These are phyloP conservation scores for Solanum piurae DNA, from an alignment of 257 asterid species.

Conservation along the genomic window DNA sequence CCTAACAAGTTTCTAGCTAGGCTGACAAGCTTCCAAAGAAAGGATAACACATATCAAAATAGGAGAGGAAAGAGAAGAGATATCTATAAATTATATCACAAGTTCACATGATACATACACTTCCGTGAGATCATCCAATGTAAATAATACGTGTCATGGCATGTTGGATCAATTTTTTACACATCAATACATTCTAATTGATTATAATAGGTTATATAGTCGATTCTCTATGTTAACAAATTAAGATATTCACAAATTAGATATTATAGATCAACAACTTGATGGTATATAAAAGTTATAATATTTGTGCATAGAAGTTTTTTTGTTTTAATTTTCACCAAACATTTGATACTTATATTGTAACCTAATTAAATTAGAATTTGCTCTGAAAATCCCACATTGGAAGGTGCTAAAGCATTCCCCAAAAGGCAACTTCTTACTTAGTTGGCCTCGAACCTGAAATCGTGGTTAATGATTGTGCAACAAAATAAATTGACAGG, in stretches of 20 bases:
- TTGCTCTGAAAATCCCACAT: fast-evolving
- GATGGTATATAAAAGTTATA: not conserved
- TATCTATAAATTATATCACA: not conserved
- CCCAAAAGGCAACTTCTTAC: not conserved
- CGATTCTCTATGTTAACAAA: not conserved
- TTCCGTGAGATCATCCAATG: not conserved
- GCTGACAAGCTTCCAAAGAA: not conserved
- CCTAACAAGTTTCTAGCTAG: not conserved
- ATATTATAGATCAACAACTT: not conserved
- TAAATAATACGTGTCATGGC: not conserved
- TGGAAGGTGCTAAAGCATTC: not conserved
- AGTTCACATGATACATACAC: not conserved
- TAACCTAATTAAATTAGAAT: too few relatives aligned
- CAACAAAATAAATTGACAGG: not conserved
- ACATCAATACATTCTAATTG: not conserved
- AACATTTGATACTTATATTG: too few relatives aligned
- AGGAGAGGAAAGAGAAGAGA: too few relatives aligned
- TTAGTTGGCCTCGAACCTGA: not conserved
- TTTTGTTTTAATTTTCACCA: not conserved
- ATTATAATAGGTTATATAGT: too few relatives aligned
- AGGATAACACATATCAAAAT: too few relatives aligned
- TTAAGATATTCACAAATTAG: not conserved
- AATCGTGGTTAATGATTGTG: not conserved
- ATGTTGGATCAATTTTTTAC: not conserved
- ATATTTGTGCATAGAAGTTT: too few relatives aligned